Conservation (phyloP, 345 rosid species). For the Clarkia xantiana region DNA sequence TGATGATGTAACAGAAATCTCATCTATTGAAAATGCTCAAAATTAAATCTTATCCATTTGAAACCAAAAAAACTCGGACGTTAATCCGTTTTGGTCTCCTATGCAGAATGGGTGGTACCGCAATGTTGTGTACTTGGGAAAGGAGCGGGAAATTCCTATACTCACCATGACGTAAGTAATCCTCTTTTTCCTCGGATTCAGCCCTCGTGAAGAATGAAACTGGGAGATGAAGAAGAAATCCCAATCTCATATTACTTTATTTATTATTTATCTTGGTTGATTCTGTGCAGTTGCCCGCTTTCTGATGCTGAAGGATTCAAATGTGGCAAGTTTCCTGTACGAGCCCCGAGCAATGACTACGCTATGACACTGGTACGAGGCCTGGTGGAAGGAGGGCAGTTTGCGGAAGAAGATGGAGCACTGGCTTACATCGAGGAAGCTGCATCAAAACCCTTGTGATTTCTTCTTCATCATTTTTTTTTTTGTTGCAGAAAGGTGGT, state of each 20-base stretch:
- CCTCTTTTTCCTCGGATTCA: neutral
- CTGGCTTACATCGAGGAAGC: conserved; percentile 47
- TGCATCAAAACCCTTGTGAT: conserved; percentile 31
- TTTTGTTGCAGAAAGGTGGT: no score
- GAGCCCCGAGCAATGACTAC: conserved; percentile 39
- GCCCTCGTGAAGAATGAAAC: no score
- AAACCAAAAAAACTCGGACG: neutral
- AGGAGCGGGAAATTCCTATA: conserved; percentile 41
- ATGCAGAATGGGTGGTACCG: conserved; percentile 67
- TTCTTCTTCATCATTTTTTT: no score
- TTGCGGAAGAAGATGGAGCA: conserved; percentile 52
- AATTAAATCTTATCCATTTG: no score
- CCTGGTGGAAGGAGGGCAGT: conserved; percentile 59
- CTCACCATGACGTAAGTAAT: conserved; percentile 70
- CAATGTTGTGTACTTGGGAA: conserved; percentile 60
- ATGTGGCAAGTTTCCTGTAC: conserved; percentile 32
- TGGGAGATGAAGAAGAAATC: no score
- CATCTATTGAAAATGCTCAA: no score
- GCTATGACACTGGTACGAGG: conserved; percentile 39
- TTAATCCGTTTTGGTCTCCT: neutral
- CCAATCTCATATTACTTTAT: no score
- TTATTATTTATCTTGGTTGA: no score
- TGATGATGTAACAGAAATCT: no score
- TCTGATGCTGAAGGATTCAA: conserved; percentile 26
- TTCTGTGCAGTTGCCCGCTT: conserved; percentile 36